Base-by-base conservation (phyloP, 352 stramenopile species). In the Pythium vanterpoolii region DNA sequence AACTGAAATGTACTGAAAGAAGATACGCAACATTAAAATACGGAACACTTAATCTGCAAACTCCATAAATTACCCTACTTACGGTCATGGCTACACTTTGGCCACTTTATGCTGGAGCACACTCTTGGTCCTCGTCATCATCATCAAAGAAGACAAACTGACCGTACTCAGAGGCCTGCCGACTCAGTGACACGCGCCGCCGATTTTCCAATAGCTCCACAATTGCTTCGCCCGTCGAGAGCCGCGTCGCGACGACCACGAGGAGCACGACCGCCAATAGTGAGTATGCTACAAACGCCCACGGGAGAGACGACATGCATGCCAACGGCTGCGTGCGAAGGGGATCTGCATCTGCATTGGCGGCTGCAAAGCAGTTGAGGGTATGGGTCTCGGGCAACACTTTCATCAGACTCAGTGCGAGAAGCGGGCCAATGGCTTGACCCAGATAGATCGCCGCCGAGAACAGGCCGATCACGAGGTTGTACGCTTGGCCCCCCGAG, bases 91-190 rank as follows among this genome's bases (percentile, higher is more conserved):
- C 38, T 28, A 13, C 21, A 42, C 9, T 9, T 39, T 10, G 24
- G 24, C n/a, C 40, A 56, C 10, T 51, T 47, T 66, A 61, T n/a
- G 54, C 42, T n/a, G 42, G 44, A 38, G 39, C 55, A 24, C 42
- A 62, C 45, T 72, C 55, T 14, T 52, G 54, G 2, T 77, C 62
- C 33, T 64, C 65, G 1, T 81, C 74, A 16, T 90, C 76, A 10
- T 88, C 80, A 66, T 90, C 80, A 38, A 90, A 85, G 64, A 76
- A 81, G 10, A 90, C 76, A 56, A 87, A 90, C 62, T 88, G 77
- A 5, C 80, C 80, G 66, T 90, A 88, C 63, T 88, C 78, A 40
- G 80, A 87, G 36, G 77, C 54, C 66, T 90, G 77, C 14, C 77
- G 72, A 58, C 70, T 73, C 31, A 87, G 62, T 5, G 70, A 67